Percentiles rank a stretch among this genome's conserved stretches.
Conservation (phyloP, 768 basidiomycete species). For the Lactifluus volemus region DNA sequence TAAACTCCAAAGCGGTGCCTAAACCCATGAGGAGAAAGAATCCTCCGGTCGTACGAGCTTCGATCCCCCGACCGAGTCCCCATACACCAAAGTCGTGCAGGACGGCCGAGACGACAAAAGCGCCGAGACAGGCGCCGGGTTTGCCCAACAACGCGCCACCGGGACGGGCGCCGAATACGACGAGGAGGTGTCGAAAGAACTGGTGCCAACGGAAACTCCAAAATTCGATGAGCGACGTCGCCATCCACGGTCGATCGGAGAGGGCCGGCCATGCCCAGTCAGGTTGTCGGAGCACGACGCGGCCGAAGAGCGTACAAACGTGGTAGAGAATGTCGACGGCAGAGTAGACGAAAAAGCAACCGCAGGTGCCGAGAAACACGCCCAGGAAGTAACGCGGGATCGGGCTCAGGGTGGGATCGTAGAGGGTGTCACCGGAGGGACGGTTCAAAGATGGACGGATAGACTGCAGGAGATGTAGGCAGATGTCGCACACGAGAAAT, state of each 20-base stretch:
- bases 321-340: slow-evolving; percentile 20
- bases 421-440: slow-evolving; percentile 2
- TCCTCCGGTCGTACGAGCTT: slow-evolving; percentile 34
- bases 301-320: slow-evolving; percentile 19
- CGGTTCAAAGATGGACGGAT: background rate
- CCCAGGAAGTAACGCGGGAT: background rate
- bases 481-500: background rate
- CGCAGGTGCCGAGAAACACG: background rate
- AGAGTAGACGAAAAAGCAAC: slow-evolving; percentile 10
- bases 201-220: slow-evolving; percentile 36
- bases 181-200: slow-evolving; percentile 26
- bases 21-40: slow-evolving; percentile 54
- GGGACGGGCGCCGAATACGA: slow-evolving; percentile 26
- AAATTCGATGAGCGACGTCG: slow-evolving; percentile 32
- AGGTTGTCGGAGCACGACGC: slow-evolving; percentile 26
- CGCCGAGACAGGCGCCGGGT: slow-evolving; percentile 44
- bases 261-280: slow-evolving; percentile 29
- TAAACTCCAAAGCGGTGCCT: slow-evolving; percentile 41
- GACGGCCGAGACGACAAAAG: slow-evolving; percentile 48
- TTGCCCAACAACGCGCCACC: slow-evolving; percentile 38
- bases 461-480: background rate
- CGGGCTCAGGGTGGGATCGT: background rate
- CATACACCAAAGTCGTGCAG: slow-evolving; percentile 52
- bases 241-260: slow-evolving; percentile 30
- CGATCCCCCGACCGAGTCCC: slow-evolving; percentile 48